Evolutionary conservation across 2,329 filamentous ascomycete species (phyloP).

Genomic region (Botryotinia globosa): DNA sequence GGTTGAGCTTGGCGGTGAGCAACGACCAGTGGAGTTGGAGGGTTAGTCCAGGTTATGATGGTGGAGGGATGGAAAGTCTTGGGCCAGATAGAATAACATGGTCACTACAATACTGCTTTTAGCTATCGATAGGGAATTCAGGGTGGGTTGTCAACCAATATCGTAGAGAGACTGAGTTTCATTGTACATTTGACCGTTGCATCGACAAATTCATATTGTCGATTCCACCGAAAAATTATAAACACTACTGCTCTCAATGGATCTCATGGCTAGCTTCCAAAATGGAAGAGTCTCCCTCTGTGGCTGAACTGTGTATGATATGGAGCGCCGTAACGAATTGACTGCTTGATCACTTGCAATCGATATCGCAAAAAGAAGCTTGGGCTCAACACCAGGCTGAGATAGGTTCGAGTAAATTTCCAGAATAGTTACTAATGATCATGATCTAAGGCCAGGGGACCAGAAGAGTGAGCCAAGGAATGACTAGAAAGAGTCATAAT

Average conservation of each 20-base stretch:
- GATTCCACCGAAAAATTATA: background rate
- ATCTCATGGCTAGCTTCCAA: background rate
- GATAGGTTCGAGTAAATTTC: background rate
- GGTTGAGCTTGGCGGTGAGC: background rate
- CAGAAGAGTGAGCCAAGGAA: background rate
- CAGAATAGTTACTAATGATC: background rate
- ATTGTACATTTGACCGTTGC: background rate
- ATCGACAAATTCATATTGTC: background rate
- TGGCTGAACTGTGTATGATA: background rate
- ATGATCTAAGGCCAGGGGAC: background rate
- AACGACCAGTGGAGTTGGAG: background rate
- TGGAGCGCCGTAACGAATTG: background rate
- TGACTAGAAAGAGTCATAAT: background rate
- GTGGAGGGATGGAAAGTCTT: background rate
- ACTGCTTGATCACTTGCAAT: background rate
- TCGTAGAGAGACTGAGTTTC: background rate
- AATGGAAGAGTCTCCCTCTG: background rate
- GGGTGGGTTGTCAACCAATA: background rate
- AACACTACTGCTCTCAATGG: rapidly evolving
- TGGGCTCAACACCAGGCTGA: background rate
- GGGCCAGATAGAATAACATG: background rate
- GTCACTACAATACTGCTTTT: background rate
- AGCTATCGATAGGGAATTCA: background rate
- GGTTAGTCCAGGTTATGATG: background rate
- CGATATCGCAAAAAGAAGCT: background rate